Evolutionary conservation across 2,329 filamentous ascomycete genomes (phyloP).

Genomic region (Cladophialophora bantiana): DNA sequence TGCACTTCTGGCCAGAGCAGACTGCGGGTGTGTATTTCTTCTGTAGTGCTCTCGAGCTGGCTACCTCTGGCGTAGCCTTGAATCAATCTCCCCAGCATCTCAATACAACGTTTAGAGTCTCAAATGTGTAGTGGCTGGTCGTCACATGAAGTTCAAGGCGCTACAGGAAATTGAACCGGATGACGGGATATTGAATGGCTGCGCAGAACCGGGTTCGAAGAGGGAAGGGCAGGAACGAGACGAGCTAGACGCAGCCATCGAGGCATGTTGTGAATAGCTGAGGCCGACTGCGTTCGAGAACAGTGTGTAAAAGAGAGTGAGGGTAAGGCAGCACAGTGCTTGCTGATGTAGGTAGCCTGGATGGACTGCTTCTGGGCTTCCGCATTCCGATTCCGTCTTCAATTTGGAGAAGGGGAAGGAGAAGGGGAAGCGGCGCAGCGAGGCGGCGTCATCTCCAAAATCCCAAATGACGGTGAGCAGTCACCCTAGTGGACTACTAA

Average conservation of each 20-base stretch:
- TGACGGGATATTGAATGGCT: slow-evolving; percentile 7
- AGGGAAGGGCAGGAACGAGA: slow-evolving; percentile 5
- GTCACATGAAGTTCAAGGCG: slow-evolving; percentile 1
- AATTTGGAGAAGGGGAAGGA: slow-evolving; percentile 4
- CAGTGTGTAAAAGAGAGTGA: background rate
- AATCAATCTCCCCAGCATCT: slow-evolving; percentile 38
- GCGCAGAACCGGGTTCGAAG: slow-evolving; percentile 3
- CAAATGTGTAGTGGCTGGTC: background rate
- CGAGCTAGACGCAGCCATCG: slow-evolving; percentile 14
- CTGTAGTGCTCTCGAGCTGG: slow-evolving; percentile 53
- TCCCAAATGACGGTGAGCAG: slow-evolving; percentile 14
- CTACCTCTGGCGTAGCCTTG: slow-evolving; percentile 33
- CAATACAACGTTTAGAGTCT: slow-evolving; percentile 1
- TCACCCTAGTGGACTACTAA: background rate
- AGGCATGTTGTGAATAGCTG: slow-evolving; percentile 19
- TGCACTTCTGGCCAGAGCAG: slow-evolving; percentile 56
- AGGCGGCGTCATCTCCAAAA: slow-evolving; percentile 7
- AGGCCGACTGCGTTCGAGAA: slow-evolving; percentile 1
- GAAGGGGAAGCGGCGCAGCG: background rate
- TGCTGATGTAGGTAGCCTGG: slow-evolving; percentile 13
- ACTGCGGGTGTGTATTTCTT: slow-evolving; percentile 58
- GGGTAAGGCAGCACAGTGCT: slow-evolving; percentile 7
- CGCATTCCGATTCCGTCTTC: background rate
- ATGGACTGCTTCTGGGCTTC: background rate
- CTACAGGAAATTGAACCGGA: background rate